Evolutionary conservation across 2,329 filamentous ascomycete genomes (phyloP).

Genomic region (Curvularia hawaiiensis): DNA sequence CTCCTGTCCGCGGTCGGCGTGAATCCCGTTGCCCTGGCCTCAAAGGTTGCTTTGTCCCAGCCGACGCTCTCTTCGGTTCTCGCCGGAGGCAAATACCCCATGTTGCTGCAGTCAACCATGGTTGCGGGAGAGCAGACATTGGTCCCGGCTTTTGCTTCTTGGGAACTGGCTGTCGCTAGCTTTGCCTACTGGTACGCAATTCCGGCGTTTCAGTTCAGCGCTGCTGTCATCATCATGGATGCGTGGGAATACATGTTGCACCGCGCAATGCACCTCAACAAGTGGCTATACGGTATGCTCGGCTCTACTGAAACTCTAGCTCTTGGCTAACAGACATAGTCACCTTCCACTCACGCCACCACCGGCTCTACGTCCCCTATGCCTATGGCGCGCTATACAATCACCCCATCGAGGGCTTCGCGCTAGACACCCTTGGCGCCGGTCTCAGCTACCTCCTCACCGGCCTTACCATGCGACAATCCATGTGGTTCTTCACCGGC

Average conservation of each 20-base stretch:
- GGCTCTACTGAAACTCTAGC: not conserved
- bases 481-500: constrained; percentile 85
- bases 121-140: constrained; percentile 55
- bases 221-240: constrained; percentile 80
- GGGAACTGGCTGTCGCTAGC: constrained; percentile 79
- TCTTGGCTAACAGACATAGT: constrained; percentile 54
- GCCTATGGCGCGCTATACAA: constrained; percentile 97
- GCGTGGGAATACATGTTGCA: constrained; percentile 99
- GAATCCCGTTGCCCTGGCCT: constrained; percentile 75
- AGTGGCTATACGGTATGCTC: constrained; percentile 88
- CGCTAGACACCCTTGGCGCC: constrained; percentile 88
- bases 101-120: constrained; percentile 64
- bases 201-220: constrained; percentile 75
- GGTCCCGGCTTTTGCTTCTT: constrained; percentile 76
- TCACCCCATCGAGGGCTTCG: constrained; percentile 90
- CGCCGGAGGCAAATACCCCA: constrained; percentile 81
- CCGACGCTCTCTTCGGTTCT: constrained; percentile 77
- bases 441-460: constrained; percentile 81
- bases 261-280: constrained; percentile 95
- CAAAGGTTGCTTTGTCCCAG: constrained; percentile 72
- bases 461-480: constrained; percentile 82
- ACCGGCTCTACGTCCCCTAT: constrained; percentile 96
- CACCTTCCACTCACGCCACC: constrained; percentile 92
- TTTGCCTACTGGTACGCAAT: constrained; percentile 79
- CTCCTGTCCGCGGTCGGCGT: constrained; percentile 75